Evolutionary conservation across 139 green algal species (phyloP), one percentile per base, ranked within the genome.

Genomic region (Medakamo hakoo): DNA sequence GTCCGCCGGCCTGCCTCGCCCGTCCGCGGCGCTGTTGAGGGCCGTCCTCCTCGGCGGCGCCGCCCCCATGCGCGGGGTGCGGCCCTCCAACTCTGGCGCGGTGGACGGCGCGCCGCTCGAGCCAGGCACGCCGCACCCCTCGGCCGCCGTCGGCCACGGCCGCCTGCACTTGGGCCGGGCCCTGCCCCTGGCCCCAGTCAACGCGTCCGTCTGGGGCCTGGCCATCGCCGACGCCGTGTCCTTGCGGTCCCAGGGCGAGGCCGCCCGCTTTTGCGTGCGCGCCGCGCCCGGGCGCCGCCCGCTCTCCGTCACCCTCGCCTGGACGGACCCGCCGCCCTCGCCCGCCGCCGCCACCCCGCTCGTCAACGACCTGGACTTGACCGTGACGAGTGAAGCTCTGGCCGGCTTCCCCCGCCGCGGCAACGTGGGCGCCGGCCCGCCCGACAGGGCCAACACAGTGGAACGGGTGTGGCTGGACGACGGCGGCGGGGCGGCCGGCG

Each of bases 351-450:
- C 49, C 14, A 63, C 24, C 0, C 63, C 63, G 1, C 75, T 94
- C 24, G 80, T 92, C 21, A 94, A 94, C 66, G 75, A 94, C 67
- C 75, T 94, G 30, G 82, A 91, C 63, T 75, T 94, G 48, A 63
- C 60, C 22, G 67, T 84, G 1, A 64, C 58, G 4, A 69, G 76
- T 2, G 78, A 73, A 31, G 77, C 72, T 16, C 63, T 86, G 26
- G 71, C 65, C 27, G 71, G 74, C 24, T 48, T 68, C 31, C 26
- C 68, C 27, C 64, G 78, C 22, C 58, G 69, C 21, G 81, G 80
- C 56, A 88, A 88, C 31, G 75, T 71, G 2, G 24, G 56, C 1
- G n/a, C n/a, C n/a, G n/a, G n/a, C n/a, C n/a, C n/a, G 40, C 49
- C 55, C 4, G 84, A 92, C 71, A 23, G 25, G 1, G 29, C 78